Evolutionary conservation across 306 rosid genomes (phyloP).

Genomic region (Elaeagnus macrophylla): DNA sequence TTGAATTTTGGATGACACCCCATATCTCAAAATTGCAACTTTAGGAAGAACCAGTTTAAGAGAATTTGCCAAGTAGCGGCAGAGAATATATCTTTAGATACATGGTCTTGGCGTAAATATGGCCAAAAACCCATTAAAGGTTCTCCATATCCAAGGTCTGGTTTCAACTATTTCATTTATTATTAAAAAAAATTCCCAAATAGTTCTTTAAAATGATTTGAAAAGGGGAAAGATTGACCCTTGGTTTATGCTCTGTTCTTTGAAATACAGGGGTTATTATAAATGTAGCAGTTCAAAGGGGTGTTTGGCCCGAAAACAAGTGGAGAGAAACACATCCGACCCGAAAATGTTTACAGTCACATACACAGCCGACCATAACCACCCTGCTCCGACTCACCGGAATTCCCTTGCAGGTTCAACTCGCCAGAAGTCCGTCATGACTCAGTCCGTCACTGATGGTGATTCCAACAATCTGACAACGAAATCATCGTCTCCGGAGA

Average conservation of each 20-base stretch:
- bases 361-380: constrained; percentile 80
- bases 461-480: constrained; percentile 26
- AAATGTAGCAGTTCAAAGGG: constrained; percentile 97
- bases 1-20: constrained; percentile 6
- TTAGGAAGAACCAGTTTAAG: constrained; percentile 73
- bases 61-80: constrained; percentile 71
- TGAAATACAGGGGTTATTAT: constrained; percentile 66
- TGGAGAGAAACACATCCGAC: constrained; percentile 72
- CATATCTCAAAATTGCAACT: constrained; percentile 4
- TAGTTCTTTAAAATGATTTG: constrained; percentile 1
- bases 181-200: not conserved
- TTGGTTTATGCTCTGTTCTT: not conserved
- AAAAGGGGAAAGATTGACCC: not conserved
- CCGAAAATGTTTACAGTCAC: constrained; percentile 80
- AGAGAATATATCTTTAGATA: constrained; percentile 58
- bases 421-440: constrained; percentile 46
- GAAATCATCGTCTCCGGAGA: constrained; percentile 27
- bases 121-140: constrained; percentile 92
- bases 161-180: not conserved
- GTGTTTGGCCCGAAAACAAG: constrained; percentile 90
- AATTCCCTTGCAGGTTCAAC: constrained; percentile 86
- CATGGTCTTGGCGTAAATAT: constrained; percentile 89
- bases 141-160: constrained; percentile 88
- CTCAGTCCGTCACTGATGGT: constrained; percentile 11
- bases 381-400: constrained; percentile 74